phyloP scores from a whole-genome alignment of 805 yeast genomes.

The Zygoascus flipseniorum region DNA sequence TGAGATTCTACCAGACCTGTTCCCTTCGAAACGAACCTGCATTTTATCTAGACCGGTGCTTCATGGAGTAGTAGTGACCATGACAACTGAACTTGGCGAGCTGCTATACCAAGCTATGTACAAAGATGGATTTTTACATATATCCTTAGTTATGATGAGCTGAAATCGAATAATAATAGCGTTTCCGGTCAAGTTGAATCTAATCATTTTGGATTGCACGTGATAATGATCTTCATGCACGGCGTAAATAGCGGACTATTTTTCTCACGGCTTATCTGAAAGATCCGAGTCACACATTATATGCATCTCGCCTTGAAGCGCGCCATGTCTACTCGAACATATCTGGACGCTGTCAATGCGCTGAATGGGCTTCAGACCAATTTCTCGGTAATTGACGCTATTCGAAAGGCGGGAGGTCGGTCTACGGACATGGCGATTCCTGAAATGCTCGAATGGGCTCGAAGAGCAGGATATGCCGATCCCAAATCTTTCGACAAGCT shows the following conservation, averaged over 20 bases:
- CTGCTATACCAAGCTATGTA: conserved; percentile 39
- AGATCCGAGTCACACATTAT: neutral
- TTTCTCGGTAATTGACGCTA: conserved; percentile 80
- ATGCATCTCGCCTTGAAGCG: neutral
- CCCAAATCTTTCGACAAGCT: conserved; percentile 62
- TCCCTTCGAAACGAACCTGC: conserved; percentile 33
- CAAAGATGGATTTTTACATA: conserved; percentile 61
- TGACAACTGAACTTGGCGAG: conserved; percentile 37
- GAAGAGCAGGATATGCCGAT: conserved; percentile 53
- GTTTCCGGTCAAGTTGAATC: no score
- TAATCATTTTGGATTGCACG: no score
- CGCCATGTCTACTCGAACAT: conserved; percentile 12
- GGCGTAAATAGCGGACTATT: neutral
- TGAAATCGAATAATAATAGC: conserved; percentile 8
- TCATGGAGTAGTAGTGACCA: conserved; percentile 49
- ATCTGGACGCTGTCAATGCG: conserved; percentile 71
- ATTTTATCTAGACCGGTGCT: conserved; percentile 37
- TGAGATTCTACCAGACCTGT: conserved; percentile 37
- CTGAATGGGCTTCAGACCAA: conserved; percentile 86
- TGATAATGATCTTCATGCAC: neutral
- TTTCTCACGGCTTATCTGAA: neutral
- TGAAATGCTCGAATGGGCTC: conserved; percentile 78
- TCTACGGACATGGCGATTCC: conserved; percentile 59
- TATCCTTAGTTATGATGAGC: conserved; percentile 34
- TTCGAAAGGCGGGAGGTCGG: conserved; percentile 64